Evolutionary conservation across 345 rosid genomes (phyloP), one percentile per base, ranked within the genome.

Genomic region (Arabidopsis suecica): DNA sequence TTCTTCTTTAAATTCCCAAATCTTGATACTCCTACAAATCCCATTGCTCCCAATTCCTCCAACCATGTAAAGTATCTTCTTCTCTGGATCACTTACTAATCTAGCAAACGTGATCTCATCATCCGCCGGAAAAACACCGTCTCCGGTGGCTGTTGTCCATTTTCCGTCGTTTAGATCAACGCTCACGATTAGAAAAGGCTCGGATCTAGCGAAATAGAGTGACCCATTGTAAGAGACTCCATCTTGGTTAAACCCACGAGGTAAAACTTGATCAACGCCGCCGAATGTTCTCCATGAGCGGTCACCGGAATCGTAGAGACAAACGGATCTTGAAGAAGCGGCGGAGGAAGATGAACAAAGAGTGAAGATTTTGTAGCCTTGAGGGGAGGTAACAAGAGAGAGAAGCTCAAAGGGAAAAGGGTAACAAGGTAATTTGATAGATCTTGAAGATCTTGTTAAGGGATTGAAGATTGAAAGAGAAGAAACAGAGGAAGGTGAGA

Each of bases 21-120:
- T 42, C 69, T 83, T 90, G 83, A 94, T 68, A 62, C 81, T 79
- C 81, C 85, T 91, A 30, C 96, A 86, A 48, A 94, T 89, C 71
- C 97, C 97, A 63, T 94, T 91, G 28, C 79, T 70, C 12, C 97
- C 98, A 7, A 85, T 63, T 7, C 98, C 97, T 13, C 97, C 97
- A 9, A 94, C 84, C 91, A 94, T 53, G 72, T 86, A 94, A 79
- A 90, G 68, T 32, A 25, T 25, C 55, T 83, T 83, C 74, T 69
- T 67, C 28, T 75, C 88, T 3, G 74, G 83, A 58, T 86, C 86
- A 53, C 79, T 84, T 4, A 85, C 93, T 77, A 94, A 61, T 48
- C 96, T 91, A n/a, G 70, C 80, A 60, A 94, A 94, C 3, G 89
- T 83, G 10, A 91, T 75, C 54, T 83, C 84, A 23, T 71, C 36